Evolutionary conservation across 2,329 filamentous ascomycete genomes (phyloP).

Genomic region (Penicillium sclerotigenum): DNA sequence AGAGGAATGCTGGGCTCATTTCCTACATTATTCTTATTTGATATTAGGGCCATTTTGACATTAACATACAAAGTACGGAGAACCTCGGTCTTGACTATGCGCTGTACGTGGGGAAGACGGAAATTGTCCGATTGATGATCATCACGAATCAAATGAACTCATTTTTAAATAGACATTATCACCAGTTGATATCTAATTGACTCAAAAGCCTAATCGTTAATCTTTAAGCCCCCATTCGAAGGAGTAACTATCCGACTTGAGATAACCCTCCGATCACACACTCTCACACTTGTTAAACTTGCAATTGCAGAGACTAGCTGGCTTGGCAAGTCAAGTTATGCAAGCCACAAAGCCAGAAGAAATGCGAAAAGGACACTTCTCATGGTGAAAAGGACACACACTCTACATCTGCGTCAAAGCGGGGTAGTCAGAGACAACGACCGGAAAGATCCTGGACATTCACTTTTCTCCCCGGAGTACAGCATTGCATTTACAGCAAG

Average conservation of each 20-base stretch:
- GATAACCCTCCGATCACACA: not conserved
- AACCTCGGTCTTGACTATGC: not conserved
- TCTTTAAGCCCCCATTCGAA: not conserved
- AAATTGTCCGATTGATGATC: slow-evolving; percentile 5
- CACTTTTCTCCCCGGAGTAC: not conserved
- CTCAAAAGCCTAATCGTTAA: not conserved
- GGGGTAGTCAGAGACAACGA: not conserved
- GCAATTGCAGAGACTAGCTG: not conserved
- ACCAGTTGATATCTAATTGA: not conserved
- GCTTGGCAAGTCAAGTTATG: not conserved
- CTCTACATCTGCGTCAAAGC: not conserved
- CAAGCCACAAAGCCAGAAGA: not conserved
- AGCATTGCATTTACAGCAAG: too few species aligned
- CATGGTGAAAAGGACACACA: too few species aligned
- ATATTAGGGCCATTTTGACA: too few species aligned
- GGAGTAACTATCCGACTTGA: not conserved
- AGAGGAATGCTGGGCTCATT: too few species aligned
- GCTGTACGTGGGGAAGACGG: slow-evolving; percentile 1
- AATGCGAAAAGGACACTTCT: too few species aligned
- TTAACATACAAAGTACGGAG: too few species aligned
- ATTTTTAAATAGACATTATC: not conserved
- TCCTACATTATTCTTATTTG: too few species aligned
- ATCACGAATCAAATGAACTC: not conserved
- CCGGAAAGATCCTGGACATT: not conserved
- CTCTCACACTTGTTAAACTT: not conserved